Percentiles rank a stretch among this genome's conserved stretches.
phyloP scores from a whole-genome alignment of 2,329 filamentous ascomycete species.

The Colletotrichum graminicola region DNA sequence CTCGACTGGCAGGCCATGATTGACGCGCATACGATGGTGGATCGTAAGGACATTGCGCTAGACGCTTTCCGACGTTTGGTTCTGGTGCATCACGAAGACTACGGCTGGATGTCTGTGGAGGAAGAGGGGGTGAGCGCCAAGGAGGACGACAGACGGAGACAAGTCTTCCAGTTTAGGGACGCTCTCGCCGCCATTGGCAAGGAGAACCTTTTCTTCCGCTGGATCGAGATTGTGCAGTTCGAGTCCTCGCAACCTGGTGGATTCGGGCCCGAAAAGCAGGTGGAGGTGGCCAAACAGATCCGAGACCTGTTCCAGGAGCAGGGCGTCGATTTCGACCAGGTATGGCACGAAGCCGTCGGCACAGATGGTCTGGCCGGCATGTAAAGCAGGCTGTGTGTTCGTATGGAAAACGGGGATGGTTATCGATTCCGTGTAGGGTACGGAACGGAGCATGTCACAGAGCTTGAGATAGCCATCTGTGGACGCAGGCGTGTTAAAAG shows the following conservation, averaged over 20 bases:
- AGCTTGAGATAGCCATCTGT: not conserved
- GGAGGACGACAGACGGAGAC: slow-evolving; percentile 75
- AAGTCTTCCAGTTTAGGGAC: slow-evolving; percentile 85
- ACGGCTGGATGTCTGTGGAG: slow-evolving; percentile 79
- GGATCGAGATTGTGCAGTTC: slow-evolving; percentile 93
- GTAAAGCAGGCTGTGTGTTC: slow-evolving; percentile 9
- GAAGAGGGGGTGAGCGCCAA: slow-evolving; percentile 59
- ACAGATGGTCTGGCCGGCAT: slow-evolving; percentile 50
- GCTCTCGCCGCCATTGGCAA: slow-evolving; percentile 81
- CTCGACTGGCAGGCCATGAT: slow-evolving; percentile 88
- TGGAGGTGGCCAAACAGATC: slow-evolving; percentile 78
- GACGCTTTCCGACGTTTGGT: slow-evolving; percentile 79
- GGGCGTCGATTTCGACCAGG: slow-evolving; percentile 83
- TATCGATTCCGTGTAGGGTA: slow-evolving; percentile 2
- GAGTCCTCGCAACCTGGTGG: slow-evolving; percentile 84
- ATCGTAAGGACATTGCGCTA: slow-evolving; percentile 68
- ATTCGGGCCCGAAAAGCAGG: slow-evolving; percentile 81
- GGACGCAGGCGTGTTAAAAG: not conserved
- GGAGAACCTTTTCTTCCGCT: slow-evolving; percentile 89
- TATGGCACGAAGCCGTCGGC: slow-evolving; percentile 77
- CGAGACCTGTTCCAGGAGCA: slow-evolving; percentile 80
- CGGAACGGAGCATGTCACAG: not conserved
- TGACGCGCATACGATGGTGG: slow-evolving; percentile 76
- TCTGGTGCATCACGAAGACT: slow-evolving; percentile 75
- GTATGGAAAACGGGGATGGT: not conserved